Conservation (phyloP, 2,329 filamentous ascomycete genomes). For the Uncinocarpus reesii region DNA sequence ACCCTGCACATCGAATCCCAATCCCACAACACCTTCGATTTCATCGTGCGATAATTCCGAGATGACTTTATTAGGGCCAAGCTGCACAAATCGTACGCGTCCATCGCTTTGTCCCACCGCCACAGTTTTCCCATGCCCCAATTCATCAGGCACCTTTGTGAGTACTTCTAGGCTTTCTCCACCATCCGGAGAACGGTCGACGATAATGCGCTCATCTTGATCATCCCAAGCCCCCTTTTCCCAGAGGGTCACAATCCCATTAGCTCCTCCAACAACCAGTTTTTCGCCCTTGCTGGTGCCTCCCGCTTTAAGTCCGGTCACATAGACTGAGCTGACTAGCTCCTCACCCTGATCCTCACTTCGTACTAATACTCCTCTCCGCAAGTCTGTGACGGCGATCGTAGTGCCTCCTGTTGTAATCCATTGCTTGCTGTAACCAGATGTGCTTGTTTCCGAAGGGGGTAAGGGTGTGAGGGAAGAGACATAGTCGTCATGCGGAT, state of each 20-base stretch:
- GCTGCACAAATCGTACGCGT: slow-evolving; percentile 62
- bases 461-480: slow-evolving; percentile 79
- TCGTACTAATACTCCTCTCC: slow-evolving; percentile 72
- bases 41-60: slow-evolving; percentile 67
- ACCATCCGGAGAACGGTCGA: slow-evolving; percentile 52
- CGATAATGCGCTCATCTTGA: slow-evolving; percentile 76
- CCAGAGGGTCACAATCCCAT: slow-evolving; percentile 82
- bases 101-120: slow-evolving; percentile 77
- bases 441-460: slow-evolving; percentile 67
- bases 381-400: slow-evolving; percentile 76
- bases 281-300: slow-evolving; percentile 61
- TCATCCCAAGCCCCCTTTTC: slow-evolving; percentile 93
- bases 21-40: slow-evolving; percentile 68
- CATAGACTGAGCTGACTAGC: slow-evolving; percentile 67
- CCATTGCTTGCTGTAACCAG: slow-evolving; percentile 88
- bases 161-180: slow-evolving; percentile 77
- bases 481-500: slow-evolving; percentile 86
- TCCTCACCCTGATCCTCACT: slow-evolving; percentile 96
- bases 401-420: slow-evolving; percentile 87
- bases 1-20: slow-evolving; percentile 76
- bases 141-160: slow-evolving; percentile 56
- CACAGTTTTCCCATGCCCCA: slow-evolving; percentile 55
- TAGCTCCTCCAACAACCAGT: slow-evolving; percentile 65
- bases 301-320: slow-evolving; percentile 61
- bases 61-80: slow-evolving; percentile 63